phyloP scores from a whole-genome alignment of 2,329 filamentous ascomycete genomes.

The Anisogramma anomala region DNA sequence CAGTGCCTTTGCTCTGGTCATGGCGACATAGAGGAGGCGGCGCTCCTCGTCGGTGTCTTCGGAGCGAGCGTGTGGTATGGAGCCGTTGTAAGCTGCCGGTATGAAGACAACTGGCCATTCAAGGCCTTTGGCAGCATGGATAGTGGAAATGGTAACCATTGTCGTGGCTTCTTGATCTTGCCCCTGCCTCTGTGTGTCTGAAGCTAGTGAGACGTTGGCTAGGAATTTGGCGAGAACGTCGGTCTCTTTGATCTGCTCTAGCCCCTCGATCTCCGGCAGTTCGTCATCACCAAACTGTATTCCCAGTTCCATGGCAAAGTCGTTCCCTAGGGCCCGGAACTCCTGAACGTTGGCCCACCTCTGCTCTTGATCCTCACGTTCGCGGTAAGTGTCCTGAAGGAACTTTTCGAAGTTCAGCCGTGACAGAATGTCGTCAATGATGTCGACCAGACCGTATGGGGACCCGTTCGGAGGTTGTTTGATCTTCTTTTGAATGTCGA shows the following conservation, averaged over 20 bases:
- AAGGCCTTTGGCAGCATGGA: slow-evolving; percentile 88
- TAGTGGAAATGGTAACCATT: slow-evolving; percentile 83
- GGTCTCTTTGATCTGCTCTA: slow-evolving; percentile 57
- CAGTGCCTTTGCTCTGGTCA: slow-evolving; percentile 82
- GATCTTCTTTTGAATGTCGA: slow-evolving; percentile 25
- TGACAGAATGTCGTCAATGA: slow-evolving; percentile 43
- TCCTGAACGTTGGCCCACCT: slow-evolving; percentile 86
- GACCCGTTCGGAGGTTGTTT: slow-evolving; percentile 20
- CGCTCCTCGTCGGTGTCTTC: slow-evolving; percentile 84
- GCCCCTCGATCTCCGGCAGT: slow-evolving; percentile 57
- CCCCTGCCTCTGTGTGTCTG: slow-evolving; percentile 58
- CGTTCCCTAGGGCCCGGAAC: slow-evolving; percentile 65
- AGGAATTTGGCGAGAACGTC: slow-evolving; percentile 63
- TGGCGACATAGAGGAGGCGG: slow-evolving; percentile 83
- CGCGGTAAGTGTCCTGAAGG: slow-evolving; percentile 56
- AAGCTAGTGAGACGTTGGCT: slow-evolving; percentile 79
- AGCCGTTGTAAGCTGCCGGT: slow-evolving; percentile 78
- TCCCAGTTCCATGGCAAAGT: slow-evolving; percentile 44
- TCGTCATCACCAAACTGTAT: slow-evolving; percentile 41
- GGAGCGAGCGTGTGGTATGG: slow-evolving; percentile 76
- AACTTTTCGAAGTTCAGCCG: slow-evolving; percentile 65
- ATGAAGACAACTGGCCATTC: slow-evolving; percentile 97
- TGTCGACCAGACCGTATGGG: slow-evolving; percentile 31
- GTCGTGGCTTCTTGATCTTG: slow-evolving; percentile 43
- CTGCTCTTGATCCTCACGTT: slow-evolving; percentile 62